Evolutionary conservation across 2,329 filamentous ascomycete species (phyloP).

Genomic region (Simplicillium aogashimaense): DNA sequence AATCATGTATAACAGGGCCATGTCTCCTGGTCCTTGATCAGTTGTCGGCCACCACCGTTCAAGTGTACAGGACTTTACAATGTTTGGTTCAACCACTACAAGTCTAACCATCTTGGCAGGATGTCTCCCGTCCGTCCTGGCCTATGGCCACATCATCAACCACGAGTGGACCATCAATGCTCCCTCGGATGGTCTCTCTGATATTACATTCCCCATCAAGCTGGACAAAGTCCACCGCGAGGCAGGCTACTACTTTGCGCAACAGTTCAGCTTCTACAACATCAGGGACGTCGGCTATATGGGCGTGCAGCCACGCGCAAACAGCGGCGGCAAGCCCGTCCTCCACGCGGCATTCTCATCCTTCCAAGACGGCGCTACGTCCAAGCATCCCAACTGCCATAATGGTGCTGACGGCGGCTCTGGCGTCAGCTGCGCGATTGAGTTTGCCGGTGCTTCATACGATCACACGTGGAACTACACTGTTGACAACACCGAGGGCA

Average conservation of each 20-base stretch:
- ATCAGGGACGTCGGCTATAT: slow-evolving; percentile 8
- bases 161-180: background rate
- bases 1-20: too few species aligned
- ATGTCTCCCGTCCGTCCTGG: too few species aligned
- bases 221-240: slow-evolving; percentile 10
- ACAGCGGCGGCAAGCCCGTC: slow-evolving; percentile 6
- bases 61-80: too few species aligned
- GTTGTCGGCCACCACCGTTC: too few species aligned
- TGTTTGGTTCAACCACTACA: too few species aligned
- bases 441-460: slow-evolving; percentile 10
- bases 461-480: slow-evolving; percentile 9
- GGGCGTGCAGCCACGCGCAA: slow-evolving; percentile 11
- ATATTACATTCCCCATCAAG: slow-evolving; percentile 12
- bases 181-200: background rate
- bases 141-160: background rate
- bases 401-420: slow-evolving; percentile 15
- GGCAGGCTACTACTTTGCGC: slow-evolving; percentile 13
- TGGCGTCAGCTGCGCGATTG: slow-evolving; percentile 12
- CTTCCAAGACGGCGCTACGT: slow-evolving; percentile 10
- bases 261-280: slow-evolving; percentile 11
- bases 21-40: too few species aligned
- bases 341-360: slow-evolving; percentile 14
- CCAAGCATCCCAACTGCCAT: slow-evolving; percentile 10
- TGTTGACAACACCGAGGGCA: slow-evolving; percentile 8
- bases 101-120: too few species aligned